Evolutionary conservation across 2,329 filamentous ascomycete species (phyloP).

Genomic region (Pyrenophora tritici-repentis): DNA sequence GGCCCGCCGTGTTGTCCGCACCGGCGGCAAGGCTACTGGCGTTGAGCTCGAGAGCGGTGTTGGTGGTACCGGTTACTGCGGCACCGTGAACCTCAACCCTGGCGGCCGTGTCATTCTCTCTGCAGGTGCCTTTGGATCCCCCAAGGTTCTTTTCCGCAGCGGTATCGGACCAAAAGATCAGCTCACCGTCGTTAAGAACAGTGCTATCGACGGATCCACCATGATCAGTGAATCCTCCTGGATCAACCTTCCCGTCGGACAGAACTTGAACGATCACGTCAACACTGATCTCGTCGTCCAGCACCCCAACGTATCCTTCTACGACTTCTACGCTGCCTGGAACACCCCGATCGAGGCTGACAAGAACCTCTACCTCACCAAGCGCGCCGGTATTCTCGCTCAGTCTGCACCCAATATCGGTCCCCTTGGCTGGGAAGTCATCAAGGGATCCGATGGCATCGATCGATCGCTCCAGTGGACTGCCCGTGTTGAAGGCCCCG

Average conservation of each 20-base stretch:
- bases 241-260: conserved; percentile 59
- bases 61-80: conserved; percentile 57
- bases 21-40: conserved; percentile 65
- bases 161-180: conserved; percentile 67
- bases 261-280: conserved; percentile 59
- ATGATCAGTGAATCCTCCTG: conserved; percentile 53
- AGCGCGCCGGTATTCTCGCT: conserved; percentile 64
- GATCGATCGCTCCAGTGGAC: conserved; percentile 70
- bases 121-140: conserved; percentile 70
- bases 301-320: conserved; percentile 61
- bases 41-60: conserved; percentile 70
- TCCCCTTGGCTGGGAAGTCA: conserved; percentile 65
- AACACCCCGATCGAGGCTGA: conserved; percentile 50
- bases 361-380: conserved; percentile 49
- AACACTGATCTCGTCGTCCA: conserved; percentile 62
- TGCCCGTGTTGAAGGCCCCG: conserved; percentile 64
- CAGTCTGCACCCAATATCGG: conserved; percentile 70
- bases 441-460: conserved; percentile 62
- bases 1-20: conserved; percentile 69
- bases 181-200: conserved; percentile 53
- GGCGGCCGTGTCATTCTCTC: conserved; percentile 70
- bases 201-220: conserved; percentile 48
- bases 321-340: conserved; percentile 69
- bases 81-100: conserved; percentile 64
- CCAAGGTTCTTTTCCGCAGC: conserved; percentile 70